These are phyloP conservation scores for Phytophthora fragariae DNA, from an alignment of 352 stramenopile species.

Conservation along the genomic window DNA sequence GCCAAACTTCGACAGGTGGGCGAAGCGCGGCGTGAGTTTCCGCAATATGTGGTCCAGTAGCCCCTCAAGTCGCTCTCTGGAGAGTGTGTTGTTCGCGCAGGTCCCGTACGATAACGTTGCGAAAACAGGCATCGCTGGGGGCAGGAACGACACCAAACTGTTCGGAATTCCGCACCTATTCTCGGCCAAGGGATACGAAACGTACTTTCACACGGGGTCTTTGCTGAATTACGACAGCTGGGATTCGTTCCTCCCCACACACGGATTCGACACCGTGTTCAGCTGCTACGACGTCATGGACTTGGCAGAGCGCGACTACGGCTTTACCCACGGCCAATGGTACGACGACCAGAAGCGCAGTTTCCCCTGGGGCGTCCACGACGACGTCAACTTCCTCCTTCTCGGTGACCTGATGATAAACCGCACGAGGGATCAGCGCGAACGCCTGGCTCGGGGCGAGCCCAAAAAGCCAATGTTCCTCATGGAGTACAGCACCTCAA, in stretches of 20 bases:
- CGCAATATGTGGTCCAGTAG: constrained; percentile 61
- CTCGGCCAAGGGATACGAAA: constrained; percentile 51
- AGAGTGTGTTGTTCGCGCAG: constrained; percentile 56
- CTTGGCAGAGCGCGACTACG: constrained; percentile 33
- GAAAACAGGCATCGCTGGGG: constrained; percentile 33
- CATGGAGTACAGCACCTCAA: constrained; percentile 62
- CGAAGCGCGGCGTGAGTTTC: constrained; percentile 49
- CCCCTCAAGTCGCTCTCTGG: constrained; percentile 53
- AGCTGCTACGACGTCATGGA: constrained; percentile 31
- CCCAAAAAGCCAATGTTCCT: constrained; percentile 51
- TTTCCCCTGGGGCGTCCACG: constrained; percentile 49
- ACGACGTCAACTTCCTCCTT: constrained; percentile 52
- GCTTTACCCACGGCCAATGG: constrained; percentile 42
- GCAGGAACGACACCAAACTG: constrained; percentile 31
- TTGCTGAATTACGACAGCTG: constrained; percentile 46
- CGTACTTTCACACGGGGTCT: constrained; percentile 46
- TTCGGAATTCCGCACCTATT: constrained; percentile 54
- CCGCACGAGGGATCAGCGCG: constrained; percentile 35
- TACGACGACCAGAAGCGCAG: constrained; percentile 5
- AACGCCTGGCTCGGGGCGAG: constrained; percentile 24
- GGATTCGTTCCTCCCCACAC: constrained; percentile 44
- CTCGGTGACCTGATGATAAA: constrained; percentile 50
- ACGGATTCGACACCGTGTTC: constrained; percentile 53
- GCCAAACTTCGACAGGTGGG: constrained; percentile 53
- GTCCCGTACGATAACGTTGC: constrained; percentile 45